phyloP scores from a whole-genome alignment of 129 eudicot species.

The Tagetes patula region DNA sequence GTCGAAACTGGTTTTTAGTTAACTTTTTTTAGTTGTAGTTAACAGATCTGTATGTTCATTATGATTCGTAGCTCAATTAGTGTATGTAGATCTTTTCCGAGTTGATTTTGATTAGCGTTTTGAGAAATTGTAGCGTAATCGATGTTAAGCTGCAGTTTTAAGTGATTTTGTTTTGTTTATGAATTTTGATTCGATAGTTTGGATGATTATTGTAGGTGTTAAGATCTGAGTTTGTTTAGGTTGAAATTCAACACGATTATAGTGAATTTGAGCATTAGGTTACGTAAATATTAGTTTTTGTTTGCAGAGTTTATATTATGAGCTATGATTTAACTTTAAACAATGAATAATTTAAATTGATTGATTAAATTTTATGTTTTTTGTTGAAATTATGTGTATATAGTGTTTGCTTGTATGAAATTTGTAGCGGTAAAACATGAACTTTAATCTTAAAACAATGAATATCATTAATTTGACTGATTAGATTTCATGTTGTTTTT shows the following conservation, averaged over 20 bases:
- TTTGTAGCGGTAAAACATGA: too few relatives aligned
- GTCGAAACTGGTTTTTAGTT: conserved; percentile 5
- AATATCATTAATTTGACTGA: too few relatives aligned
- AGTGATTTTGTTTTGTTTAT: not conserved
- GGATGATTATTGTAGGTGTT: not conserved
- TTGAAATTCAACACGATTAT: not conserved
- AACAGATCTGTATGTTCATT: conserved; percentile 20
- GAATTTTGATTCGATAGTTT: not conserved
- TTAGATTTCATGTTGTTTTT: too few relatives aligned
- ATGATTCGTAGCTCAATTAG: conserved; percentile 9
- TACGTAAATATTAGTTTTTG: not conserved
- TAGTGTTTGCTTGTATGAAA: not conserved
- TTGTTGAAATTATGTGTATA: not conserved
- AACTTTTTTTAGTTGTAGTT: not conserved
- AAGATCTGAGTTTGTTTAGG: not conserved
- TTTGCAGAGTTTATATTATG: not conserved
- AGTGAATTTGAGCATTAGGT: not conserved
- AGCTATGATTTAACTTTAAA: not conserved
- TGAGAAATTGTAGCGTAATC: not conserved
- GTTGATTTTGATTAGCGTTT: not conserved
- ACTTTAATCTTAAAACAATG: too few relatives aligned
- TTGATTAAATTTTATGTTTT: not conserved
- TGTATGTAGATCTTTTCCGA: not conserved
- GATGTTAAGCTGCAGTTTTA: not conserved
- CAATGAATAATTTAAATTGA: not conserved